Evolutionary conservation across 352 stramenopile species (phyloP).

Genomic region (Phytophthora lateralis): DNA sequence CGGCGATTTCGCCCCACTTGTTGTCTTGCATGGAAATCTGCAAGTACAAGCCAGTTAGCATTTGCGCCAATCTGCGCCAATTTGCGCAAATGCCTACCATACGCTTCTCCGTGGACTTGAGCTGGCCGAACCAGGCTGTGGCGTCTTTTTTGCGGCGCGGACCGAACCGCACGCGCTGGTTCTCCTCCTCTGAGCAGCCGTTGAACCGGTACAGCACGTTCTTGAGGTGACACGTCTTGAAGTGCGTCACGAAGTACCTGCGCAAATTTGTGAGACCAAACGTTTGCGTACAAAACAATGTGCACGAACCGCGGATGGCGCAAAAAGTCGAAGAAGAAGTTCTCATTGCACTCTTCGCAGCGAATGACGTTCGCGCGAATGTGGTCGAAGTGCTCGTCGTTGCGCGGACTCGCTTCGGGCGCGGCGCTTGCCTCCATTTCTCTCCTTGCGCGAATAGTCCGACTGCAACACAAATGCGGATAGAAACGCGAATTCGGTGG

Average conservation of each 20-base stretch:
- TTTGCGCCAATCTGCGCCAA: background rate
- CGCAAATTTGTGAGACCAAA: slow-evolving; percentile 4
- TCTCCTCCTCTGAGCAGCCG: slow-evolving; percentile 73
- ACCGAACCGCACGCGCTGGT: slow-evolving; percentile 73
- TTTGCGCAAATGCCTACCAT: slow-evolving; percentile 49
- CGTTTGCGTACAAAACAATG: background rate
- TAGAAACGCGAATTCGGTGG: slow-evolving; percentile 17
- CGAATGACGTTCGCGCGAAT: slow-evolving; percentile 73
- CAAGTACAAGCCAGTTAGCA: background rate
- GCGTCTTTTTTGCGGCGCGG: slow-evolving; percentile 74
- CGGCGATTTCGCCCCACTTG: slow-evolving; percentile 82
- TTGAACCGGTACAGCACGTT: slow-evolving; percentile 84
- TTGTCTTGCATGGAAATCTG: slow-evolving; percentile 89
- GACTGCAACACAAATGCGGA: background rate
- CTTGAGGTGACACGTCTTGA: slow-evolving; percentile 82
- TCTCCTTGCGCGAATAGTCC: background rate
- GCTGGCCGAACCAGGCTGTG: slow-evolving; percentile 70
- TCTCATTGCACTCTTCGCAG: slow-evolving; percentile 82
- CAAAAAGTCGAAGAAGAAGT: slow-evolving; percentile 84
- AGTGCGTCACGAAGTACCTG: slow-evolving; percentile 84
- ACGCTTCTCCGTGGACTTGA: slow-evolving; percentile 87
- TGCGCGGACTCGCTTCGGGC: slow-evolving; percentile 23
- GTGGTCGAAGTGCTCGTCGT: slow-evolving; percentile 71
- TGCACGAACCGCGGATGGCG: slow-evolving; percentile 60
- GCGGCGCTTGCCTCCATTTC: background rate